Base-by-base conservation (phyloP, 2,329 filamentous ascomycete species). In the Colletotrichum karsti region DNA sequence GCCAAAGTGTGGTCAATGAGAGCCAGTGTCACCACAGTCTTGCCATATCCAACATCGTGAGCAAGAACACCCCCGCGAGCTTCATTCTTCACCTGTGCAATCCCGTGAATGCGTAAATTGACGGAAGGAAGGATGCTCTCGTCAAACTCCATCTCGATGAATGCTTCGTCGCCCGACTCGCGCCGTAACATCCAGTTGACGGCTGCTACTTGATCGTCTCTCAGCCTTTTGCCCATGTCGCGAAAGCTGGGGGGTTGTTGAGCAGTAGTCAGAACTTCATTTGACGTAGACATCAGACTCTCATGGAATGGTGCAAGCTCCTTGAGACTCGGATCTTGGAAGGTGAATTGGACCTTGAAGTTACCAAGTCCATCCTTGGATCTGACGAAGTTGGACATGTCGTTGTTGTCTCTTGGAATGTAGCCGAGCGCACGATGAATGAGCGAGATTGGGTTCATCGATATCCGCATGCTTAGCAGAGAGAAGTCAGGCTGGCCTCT, bases 1-100 rank as follows among this genome's bases (percentile, higher is more conserved):
- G 15, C 73, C 15, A 33, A 24, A 6, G 50, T 74, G 7, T 63
- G 66, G 24, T 78, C 76, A 7, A 82, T 74, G 5, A 83, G 72
- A 2, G 77, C 81, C 12, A 84, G 75, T 6, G 73, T 78, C 26
- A 82, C 72, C 5, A 83, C 75, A 0, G 82, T 84, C 72, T 84
- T 84, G 2, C 82, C 82, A 58, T 79, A 84, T 15, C 82, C 82
- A 13, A 84, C 79, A 28, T 83, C 77, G 46, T 84, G 81, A 1
- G 81, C 82, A 7, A 83, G 72, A 8, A 84, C 75, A 28, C 82
- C 82, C 12, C 82, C 82, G 3, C 72, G 74, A 37, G 73, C 71
- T 7, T 60, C 67, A 24, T 76, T 73, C 5, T 69, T 66, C 4
- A 73, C 70, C 54, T 74, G 67, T 1, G 79, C 80, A 6, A 71